Percentiles rank a stretch among this genome's conserved stretches.
phyloP scores from a whole-genome alignment of 1,139 yeast genomes.

The Geotrichum citri-aurantii region DNA sequence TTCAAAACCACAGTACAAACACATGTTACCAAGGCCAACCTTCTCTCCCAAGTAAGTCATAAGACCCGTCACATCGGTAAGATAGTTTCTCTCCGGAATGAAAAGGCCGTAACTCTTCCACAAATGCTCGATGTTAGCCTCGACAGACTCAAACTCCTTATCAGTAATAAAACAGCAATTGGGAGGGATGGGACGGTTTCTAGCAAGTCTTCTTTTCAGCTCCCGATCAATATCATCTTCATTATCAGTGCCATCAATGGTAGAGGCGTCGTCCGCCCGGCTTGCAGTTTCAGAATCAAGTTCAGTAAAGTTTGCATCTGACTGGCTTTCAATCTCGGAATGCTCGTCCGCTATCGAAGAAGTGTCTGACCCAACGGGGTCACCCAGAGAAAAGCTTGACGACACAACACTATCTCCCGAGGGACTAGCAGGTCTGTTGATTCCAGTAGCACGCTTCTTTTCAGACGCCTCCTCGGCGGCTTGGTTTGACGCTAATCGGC shows the following conservation, averaged over 20 bases:
- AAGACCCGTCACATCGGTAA: slow-evolving; percentile 66
- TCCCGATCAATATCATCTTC: slow-evolving; percentile 35
- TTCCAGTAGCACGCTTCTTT: slow-evolving; percentile 5
- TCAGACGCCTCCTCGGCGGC: slow-evolving; percentile 15
- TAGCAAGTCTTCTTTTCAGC: slow-evolving; percentile 35
- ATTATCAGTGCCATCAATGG: slow-evolving; percentile 32
- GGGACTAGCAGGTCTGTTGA: slow-evolving; percentile 13
- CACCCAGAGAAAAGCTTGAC: slow-evolving; percentile 64
- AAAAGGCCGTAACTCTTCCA: slow-evolving; percentile 72
- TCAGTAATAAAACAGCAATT: slow-evolving; percentile 77
- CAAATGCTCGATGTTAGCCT: slow-evolving; percentile 72
- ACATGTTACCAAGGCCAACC: slow-evolving; percentile 78
- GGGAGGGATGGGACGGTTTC: slow-evolving; percentile 63
- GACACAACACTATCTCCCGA: slow-evolving; percentile 42
- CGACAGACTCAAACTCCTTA: slow-evolving; percentile 45
- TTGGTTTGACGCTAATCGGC: slow-evolving; percentile 23
- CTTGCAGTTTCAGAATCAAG: slow-evolving; percentile 16
- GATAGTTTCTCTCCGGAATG: slow-evolving; percentile 72
- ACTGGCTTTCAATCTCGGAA: slow-evolving; percentile 21
- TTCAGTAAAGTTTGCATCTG: slow-evolving; percentile 10
- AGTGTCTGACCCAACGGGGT: slow-evolving; percentile 39
- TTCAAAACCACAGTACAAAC: slow-evolving; percentile 77
- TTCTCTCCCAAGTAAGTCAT: slow-evolving; percentile 72
- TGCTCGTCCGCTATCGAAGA: slow-evolving; percentile 31
- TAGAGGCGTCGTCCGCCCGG: slow-evolving; percentile 19